Evolutionary conservation across 345 rosid species (phyloP), one percentile per base, ranked within the genome.

Genomic region (Bruguiera sexangula): DNA sequence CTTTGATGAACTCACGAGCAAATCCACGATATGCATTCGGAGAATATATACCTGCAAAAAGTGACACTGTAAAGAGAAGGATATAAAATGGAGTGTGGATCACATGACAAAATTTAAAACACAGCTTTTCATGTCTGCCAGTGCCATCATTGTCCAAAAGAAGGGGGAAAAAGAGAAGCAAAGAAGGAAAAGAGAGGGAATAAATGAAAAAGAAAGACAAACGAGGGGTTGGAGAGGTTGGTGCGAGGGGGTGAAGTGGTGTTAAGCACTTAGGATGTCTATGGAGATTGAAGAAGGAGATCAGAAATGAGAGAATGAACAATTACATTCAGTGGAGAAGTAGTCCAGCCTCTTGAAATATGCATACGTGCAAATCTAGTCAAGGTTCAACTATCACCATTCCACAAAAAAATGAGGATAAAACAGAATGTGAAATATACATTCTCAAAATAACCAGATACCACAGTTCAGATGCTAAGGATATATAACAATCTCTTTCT

Each of bases 251-350:
- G 13, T 18, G 18, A 15, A 43, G 50, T 43, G 50, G 18, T 15
- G 2, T 39, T 10, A 39, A n/a, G 32, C 27, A 51, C 58, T 26
- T 3, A 39, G 46, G 10, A 7, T 32, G 37, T 36, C 34, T 6
- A 54, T 4, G 16, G 2, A 34, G 13, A 20, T 39, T 22, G 37
- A 67, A 16, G n/a, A 51, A 6, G 51, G 32, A 70, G 31, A 2
- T 22, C 8, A 7, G 53, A 70, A 18, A 18, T 31, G 57, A 53
- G 61, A 18, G 65, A 56, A 54, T 56, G 62, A 73, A 73, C 54
- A 81, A 76, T 87, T 87, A 91, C 98, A 93, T 85, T 93, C 98
- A n/a, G 97, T 94, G n/a, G 98, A 94, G 86, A 94, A 91, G 88
- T 91, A 94, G 79, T 94, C 95, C 72, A 89, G 89, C 86, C 80